Base-by-base conservation (phyloP, 2,329 filamentous ascomycete species). In the Aspergillus novofumigatus region DNA sequence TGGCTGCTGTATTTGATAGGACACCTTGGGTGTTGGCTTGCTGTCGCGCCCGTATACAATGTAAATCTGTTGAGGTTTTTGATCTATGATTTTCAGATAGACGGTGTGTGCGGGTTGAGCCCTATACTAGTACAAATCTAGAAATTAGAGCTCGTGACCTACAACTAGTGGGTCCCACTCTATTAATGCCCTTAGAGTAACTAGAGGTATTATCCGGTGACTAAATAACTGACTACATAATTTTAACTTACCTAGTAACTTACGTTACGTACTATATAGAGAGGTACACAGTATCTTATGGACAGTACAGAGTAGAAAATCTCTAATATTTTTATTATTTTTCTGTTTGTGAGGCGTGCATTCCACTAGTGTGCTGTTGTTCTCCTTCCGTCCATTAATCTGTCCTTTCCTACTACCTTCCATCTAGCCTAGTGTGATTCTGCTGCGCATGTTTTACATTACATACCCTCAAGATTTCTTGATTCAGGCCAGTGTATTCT, bases 51-150 rank as follows among this genome's bases (percentile, higher is more conserved):
- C 70, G 64, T 67, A 68, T 67, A 64, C 60, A 65, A 71, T 70
- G 64, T 69, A 67, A 68, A 70, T 61, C 61, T 62, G 56, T 54
- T 65, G 66, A 72, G 66, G 66, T 67, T 74, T 74, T 73, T 66
- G 65, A 66, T 74, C 67, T 69, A 70, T 61, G 67, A 74, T 67
- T 72, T 72, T 72, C 69, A 70, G 68, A 69, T 68, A 66, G 69
- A 68, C 67, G 63, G 70, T 72, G 71, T 74, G 74, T 74, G 74
- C 67, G 74, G 73, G 74, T 69, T 75, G 68, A 75, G 72, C 75
- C 75, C 75, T 77, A 77, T 69, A 59, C 75, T 76, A 76, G 59
- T 58, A 64, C 64, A 7, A 6, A 66, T 67, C 53, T 3, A 65
- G 67, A 47, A 45, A 9, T 23, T 47, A 17, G 44, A 47, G 21